Conservation (phyloP, 257 asterid genomes). For the Solanum bulbocastanum region DNA sequence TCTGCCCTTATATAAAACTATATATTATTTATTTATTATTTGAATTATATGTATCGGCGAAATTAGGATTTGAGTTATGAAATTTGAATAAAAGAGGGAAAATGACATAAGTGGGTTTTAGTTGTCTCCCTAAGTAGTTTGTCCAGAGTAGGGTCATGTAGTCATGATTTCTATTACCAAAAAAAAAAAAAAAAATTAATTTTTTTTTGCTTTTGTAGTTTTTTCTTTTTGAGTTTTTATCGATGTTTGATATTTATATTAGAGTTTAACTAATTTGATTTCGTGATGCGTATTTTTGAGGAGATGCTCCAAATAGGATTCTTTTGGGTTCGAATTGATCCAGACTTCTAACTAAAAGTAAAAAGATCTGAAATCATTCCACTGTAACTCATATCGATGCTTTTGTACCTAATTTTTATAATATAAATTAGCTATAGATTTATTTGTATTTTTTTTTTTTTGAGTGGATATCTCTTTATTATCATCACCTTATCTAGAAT, state of each 20-base stretch:
- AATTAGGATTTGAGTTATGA: background rate
- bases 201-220: background rate
- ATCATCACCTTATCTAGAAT: background rate
- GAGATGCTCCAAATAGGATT: too few species aligned
- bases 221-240: too few species aligned
- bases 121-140: background rate
- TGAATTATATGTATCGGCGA: fast-evolving
- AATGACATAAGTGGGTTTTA: background rate
- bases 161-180: background rate
- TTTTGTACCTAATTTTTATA: background rate
- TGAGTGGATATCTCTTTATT: background rate
- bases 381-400: background rate
- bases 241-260: too few species aligned
- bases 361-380: fast-evolving
- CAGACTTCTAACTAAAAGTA: too few species aligned
- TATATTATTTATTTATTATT: too few species aligned
- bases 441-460: too few species aligned
- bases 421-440: background rate
- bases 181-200: too few species aligned
- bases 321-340: background rate
- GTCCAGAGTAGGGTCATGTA: background rate
- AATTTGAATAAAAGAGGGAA: background rate
- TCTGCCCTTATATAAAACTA: fast-evolving
- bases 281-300: background rate
- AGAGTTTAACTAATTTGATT: background rate